A percentile compares a stretch with the other conserved stretches of the same genome.
Conservation (phyloP, 2,329 filamentous ascomycete genomes). For the Colletotrichum euphorbiae region DNA sequence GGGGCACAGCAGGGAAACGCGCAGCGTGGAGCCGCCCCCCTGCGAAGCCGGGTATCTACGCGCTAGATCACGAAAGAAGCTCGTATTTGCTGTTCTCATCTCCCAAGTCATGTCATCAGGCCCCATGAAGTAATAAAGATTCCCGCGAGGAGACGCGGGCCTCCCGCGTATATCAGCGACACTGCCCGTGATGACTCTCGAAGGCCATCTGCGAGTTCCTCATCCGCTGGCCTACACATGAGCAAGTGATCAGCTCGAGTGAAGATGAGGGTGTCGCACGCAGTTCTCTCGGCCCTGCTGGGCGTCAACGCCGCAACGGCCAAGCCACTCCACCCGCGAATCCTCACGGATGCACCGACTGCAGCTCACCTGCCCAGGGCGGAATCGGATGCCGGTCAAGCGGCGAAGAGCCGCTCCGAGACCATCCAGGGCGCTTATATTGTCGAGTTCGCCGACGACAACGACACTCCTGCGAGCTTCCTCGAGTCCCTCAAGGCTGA, state of each 20-base stretch:
- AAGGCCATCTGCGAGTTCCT: background rate
- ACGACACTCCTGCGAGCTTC: slow-evolving; percentile 35
- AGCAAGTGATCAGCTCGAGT: slow-evolving; percentile 19
- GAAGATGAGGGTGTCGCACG: slow-evolving; percentile 22
- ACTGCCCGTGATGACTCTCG: background rate
- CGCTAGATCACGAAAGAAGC: slow-evolving; percentile 24
- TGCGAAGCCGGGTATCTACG: slow-evolving; percentile 24
- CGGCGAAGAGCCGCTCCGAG: background rate
- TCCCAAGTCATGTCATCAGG: slow-evolving; percentile 14
- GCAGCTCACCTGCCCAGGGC: background rate
- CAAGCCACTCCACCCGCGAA: slow-evolving; percentile 26
- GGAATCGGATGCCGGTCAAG: background rate
- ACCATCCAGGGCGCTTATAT: slow-evolving; percentile 43
- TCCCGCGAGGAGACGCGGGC: slow-evolving; percentile 2
- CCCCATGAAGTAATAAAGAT: background rate
- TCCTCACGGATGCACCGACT: background rate
- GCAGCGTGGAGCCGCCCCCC: slow-evolving; percentile 15
- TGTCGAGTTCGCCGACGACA: slow-evolving; percentile 43
- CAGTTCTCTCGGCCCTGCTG: slow-evolving; percentile 17
- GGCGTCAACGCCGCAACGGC: slow-evolving; percentile 5
- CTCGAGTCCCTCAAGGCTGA: slow-evolving; percentile 36
- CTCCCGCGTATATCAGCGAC: background rate
- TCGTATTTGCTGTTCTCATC: slow-evolving; percentile 34
- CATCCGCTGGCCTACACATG: slow-evolving; percentile 8
- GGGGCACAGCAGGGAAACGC: background rate